A percentile compares a stretch with the other conserved stretches of the same genome.
Evolutionary conservation across 441 rosid genomes (phyloP).

Genomic region (Pelargonium cotyledonis): DNA sequence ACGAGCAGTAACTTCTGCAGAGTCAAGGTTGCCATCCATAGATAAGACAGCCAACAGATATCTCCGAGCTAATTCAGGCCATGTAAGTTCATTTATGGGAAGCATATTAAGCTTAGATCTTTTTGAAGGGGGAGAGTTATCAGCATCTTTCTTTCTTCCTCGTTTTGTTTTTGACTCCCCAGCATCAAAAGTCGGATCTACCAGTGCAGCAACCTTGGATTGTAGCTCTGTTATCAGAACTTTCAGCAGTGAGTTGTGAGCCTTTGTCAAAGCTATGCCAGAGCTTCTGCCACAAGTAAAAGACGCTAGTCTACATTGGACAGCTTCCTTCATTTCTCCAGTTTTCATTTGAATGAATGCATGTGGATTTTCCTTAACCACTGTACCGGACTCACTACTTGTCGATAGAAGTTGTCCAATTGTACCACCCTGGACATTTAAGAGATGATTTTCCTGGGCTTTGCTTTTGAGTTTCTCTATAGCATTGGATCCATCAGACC

Average conservation of each 20-base stretch:
- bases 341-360: slow-evolving; percentile 40
- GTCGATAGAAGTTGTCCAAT: slow-evolving; percentile 28
- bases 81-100: slow-evolving; percentile 83
- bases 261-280: slow-evolving; percentile 54
- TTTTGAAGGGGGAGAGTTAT: slow-evolving; percentile 47
- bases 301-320: slow-evolving; percentile 32
- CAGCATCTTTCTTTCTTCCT: slow-evolving; percentile 81
- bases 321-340: slow-evolving; percentile 33
- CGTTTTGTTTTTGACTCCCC: slow-evolving; percentile 76
- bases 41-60: slow-evolving; percentile 69
- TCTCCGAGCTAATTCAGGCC: slow-evolving; percentile 96
- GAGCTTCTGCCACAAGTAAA: slow-evolving; percentile 34
- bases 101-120: slow-evolving; percentile 64
- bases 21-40: slow-evolving; percentile 88
- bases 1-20: slow-evolving; percentile 72
- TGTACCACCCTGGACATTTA: slow-evolving; percentile 27
- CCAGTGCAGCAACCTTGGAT: slow-evolving; percentile 79
- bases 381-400: slow-evolving; percentile 28
- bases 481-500: slow-evolving; percentile 37
- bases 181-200: slow-evolving; percentile 85
- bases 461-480: slow-evolving; percentile 32
- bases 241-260: slow-evolving; percentile 60
- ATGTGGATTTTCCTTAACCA: slow-evolving; percentile 30
- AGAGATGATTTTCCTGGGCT: slow-evolving; percentile 30
- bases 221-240: slow-evolving; percentile 82